A percentile compares a stretch with the other conserved stretches of the same genome.
phyloP scores from a whole-genome alignment of 768 basidiomycete genomes.

The Mycena chlorophos region DNA sequence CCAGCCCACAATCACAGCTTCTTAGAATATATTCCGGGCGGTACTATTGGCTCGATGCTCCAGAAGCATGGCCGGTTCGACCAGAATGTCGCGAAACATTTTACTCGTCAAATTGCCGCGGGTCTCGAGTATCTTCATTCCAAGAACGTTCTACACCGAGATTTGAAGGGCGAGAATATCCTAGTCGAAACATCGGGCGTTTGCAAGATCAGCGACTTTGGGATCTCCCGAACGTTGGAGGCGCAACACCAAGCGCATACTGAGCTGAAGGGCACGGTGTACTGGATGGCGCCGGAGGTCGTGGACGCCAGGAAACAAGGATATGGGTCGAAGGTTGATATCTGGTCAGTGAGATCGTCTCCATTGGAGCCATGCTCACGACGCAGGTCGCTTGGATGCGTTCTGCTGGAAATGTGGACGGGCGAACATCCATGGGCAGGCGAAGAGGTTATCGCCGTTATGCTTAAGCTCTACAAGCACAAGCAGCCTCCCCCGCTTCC shows the following conservation, averaged over 20 bases:
- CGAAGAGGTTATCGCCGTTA: conserved; percentile 70
- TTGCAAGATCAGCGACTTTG: conserved; percentile 96
- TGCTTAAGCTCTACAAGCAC: conserved; percentile 75
- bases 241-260: conserved; percentile 70
- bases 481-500: conserved; percentile 78
- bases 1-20: conserved; percentile 54
- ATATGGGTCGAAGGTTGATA: conserved; percentile 93
- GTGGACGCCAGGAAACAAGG: conserved; percentile 67
- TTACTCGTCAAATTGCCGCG: conserved; percentile 80
- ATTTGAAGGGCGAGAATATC: conserved; percentile 94
- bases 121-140: conserved; percentile 88
- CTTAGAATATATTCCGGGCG: conserved; percentile 93
- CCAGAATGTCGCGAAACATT: conserved; percentile 82
- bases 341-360: conserved; percentile 64
- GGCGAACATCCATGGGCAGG: conserved; percentile 87
- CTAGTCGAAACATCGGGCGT: conserved; percentile 80
- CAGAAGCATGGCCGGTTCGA: conserved; percentile 79
- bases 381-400: conserved; percentile 63
- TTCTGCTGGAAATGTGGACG: conserved; percentile 94
- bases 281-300: conserved; percentile 94
- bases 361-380: background rate
- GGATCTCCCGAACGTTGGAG: conserved; percentile 89
- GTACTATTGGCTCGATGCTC: conserved; percentile 81
- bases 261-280: conserved; percentile 85
- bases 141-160: conserved; percentile 83